These are phyloP conservation scores for Pharus latifolius DNA, from an alignment of 176 grass and related monocot genomes.

Conservation along the genomic window DNA sequence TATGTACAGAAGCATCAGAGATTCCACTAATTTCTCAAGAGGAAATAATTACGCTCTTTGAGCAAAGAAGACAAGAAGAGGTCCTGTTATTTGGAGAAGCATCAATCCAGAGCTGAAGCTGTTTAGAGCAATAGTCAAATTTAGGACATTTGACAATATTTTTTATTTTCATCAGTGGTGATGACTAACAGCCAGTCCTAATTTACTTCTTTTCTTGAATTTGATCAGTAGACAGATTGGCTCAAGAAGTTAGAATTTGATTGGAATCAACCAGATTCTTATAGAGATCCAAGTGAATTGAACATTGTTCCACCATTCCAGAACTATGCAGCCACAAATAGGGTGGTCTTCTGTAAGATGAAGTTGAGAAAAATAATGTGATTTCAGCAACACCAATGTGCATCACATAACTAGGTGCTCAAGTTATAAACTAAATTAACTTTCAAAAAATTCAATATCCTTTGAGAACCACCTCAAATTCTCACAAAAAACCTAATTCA, in stretches of 20 bases:
- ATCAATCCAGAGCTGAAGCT: background rate
- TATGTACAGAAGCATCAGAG: background rate
- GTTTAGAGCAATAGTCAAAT: background rate
- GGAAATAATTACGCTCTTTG: background rate
- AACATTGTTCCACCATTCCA: background rate
- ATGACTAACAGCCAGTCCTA: background rate
- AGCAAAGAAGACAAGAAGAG: background rate
- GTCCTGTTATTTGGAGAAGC: background rate
- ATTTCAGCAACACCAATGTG: background rate
- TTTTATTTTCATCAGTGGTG: background rate
- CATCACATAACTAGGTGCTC: background rate
- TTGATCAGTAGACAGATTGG: background rate
- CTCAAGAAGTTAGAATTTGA: background rate
- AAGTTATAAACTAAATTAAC: background rate
- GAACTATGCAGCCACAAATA: background rate
- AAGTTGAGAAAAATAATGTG: background rate
- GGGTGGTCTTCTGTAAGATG: background rate
- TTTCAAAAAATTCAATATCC: background rate
- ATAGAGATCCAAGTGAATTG: background rate
- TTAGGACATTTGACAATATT: background rate
- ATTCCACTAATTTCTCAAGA: background rate
- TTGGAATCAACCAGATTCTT: background rate
- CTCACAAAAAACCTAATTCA: background rate
- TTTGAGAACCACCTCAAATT: background rate
- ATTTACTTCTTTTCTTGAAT: background rate